A percentile compares a stretch with the other conserved stretches of the same genome.
phyloP scores from a whole-genome alignment of 2,329 filamentous ascomycete species.

The Penicillium italicum region DNA sequence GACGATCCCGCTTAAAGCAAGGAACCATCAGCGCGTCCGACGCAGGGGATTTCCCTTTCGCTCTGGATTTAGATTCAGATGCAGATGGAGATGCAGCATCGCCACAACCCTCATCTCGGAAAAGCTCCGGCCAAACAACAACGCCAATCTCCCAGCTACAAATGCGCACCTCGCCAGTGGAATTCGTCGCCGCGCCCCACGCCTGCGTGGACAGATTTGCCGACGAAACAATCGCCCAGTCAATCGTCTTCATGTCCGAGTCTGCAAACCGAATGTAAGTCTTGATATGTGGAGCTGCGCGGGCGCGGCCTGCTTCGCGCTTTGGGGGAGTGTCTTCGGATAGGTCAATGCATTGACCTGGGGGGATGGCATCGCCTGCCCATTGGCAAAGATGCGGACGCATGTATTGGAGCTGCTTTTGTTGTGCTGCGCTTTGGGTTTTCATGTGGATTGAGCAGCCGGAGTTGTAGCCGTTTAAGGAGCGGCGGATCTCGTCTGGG shows the following conservation, averaged over 20 bases:
- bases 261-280: constrained; percentile 69
- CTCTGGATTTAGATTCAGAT: background rate
- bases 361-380: constrained; percentile 55
- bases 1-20: constrained; percentile 61
- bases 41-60: background rate
- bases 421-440: constrained; percentile 64
- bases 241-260: constrained; percentile 50
- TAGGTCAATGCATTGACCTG: constrained; percentile 8
- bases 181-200: constrained; percentile 66
- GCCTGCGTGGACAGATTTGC: constrained; percentile 89
- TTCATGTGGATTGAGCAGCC: constrained; percentile 81
- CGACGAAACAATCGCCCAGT: constrained; percentile 86
- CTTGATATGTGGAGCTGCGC: constrained; percentile 83
- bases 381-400: constrained; percentile 70
- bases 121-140: constrained; percentile 69
- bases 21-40: constrained; percentile 59
- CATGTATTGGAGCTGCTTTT: constrained; percentile 70
- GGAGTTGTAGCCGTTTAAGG: constrained; percentile 72
- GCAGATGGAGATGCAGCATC: background rate
- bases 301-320: constrained; percentile 57
- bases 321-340: constrained; percentile 8
- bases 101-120: constrained; percentile 22
- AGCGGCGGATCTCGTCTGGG: constrained; percentile 69
- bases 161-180: constrained; percentile 62
- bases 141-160: constrained; percentile 83